Evolutionary conservation across 1,284 basidiomycete genomes (phyloP).

Genomic region (Lentinula novae-zelandiae): DNA sequence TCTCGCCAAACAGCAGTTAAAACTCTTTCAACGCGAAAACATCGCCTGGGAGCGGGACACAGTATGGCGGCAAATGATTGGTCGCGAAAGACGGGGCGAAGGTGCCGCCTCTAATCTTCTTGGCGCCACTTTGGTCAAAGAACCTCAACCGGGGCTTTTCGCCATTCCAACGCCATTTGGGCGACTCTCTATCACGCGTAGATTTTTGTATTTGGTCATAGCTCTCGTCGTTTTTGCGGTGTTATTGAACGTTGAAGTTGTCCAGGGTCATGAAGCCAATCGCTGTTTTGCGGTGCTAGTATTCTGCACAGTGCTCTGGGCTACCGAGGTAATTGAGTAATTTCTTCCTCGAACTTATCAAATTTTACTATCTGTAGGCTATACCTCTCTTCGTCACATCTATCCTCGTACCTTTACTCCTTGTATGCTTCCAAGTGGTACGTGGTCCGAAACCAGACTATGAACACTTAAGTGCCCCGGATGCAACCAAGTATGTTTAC

Average conservation of each 20-base stretch:
- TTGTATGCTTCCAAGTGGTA: constrained; percentile 88
- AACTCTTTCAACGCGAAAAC: constrained; percentile 87
- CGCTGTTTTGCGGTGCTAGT: constrained; percentile 89
- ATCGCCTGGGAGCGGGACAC: constrained; percentile 95
- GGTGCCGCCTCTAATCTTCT: constrained; percentile 37
- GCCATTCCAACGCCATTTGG: constrained; percentile 61
- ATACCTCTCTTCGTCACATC: constrained; percentile 98
- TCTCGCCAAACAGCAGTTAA: constrained; percentile 78
- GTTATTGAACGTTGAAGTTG: constrained; percentile 57
- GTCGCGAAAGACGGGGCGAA: constrained; percentile 74
- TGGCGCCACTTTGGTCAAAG: constrained; percentile 45
- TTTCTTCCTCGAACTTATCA: background rate
- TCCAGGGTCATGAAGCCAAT: constrained; percentile 77
- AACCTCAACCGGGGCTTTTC: constrained; percentile 49
- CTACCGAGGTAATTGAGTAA: constrained; percentile 71
- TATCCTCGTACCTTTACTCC: constrained; percentile 82
- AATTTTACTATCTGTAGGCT: constrained; percentile 48
- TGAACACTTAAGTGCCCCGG: constrained; percentile 58
- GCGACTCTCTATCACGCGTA: constrained; percentile 59
- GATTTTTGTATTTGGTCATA: constrained; percentile 54
- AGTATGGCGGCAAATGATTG: constrained; percentile 98
- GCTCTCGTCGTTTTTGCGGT: constrained; percentile 57
- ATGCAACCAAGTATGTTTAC: constrained; percentile 75
- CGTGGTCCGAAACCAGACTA: constrained; percentile 43
- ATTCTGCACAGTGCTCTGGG: constrained; percentile 95